Evolutionary conservation across 2,329 filamentous ascomycete genomes (phyloP).

Genomic region (Colletotrichum kahawae): DNA sequence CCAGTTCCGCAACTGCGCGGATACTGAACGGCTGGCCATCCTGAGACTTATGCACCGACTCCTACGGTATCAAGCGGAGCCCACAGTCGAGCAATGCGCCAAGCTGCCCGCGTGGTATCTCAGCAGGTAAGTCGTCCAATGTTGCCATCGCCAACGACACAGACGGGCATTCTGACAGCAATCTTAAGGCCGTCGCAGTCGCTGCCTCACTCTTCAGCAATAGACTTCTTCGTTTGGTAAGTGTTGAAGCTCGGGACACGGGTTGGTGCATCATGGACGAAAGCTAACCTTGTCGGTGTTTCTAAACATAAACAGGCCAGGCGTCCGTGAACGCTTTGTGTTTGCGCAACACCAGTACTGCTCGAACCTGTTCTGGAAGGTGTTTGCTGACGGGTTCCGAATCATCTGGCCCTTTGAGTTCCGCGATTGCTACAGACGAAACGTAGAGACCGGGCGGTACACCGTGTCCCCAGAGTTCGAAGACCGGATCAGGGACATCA

Average conservation of each 20-base stretch:
- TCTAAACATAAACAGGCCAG: conserved; percentile 25
- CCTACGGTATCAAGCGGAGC: conserved; percentile 30
- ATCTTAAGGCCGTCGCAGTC: conserved; percentile 28
- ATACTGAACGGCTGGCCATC: conserved; percentile 26
- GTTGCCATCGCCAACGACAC: neutral
- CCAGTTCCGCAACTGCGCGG: conserved; percentile 24
- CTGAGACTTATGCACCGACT: conserved; percentile 28
- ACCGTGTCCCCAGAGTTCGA: conserved; percentile 25
- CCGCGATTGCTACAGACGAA: conserved; percentile 30
- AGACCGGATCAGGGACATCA: conserved; percentile 28
- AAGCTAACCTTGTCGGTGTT: neutral
- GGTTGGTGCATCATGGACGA: neutral
- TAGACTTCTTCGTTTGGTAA: conserved; percentile 35
- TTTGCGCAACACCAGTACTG: conserved; percentile 34
- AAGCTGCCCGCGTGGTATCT: conserved; percentile 29
- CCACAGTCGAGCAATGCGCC: conserved; percentile 21
- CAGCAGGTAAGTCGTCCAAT: conserved; percentile 24
- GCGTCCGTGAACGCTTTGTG: conserved; percentile 31
- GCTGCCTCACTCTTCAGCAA: conserved; percentile 30
- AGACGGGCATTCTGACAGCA: neutral
- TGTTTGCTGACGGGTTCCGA: conserved; percentile 26
- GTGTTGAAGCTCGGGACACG: neutral
- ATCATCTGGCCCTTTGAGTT: conserved; percentile 30
- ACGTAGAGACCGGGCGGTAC: conserved; percentile 27
- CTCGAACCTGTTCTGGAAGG: conserved; percentile 29